These are phyloP conservation scores for Colletotrichum incanum DNA, from an alignment of 2,329 filamentous ascomycete genomes.

Conservation along the genomic window DNA sequence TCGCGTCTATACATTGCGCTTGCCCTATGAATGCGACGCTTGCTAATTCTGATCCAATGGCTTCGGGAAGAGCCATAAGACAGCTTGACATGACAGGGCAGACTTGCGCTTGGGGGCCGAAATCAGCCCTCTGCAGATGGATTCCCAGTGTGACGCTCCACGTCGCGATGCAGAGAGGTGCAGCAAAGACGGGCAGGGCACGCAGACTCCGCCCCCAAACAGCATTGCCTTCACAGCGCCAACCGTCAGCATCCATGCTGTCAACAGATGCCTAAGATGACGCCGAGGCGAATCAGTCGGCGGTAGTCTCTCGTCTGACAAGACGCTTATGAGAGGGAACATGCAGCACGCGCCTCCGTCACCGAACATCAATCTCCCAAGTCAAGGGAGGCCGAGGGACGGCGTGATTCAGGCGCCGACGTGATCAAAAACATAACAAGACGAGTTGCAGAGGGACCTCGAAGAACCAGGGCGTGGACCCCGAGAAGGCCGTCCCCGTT, in stretches of 20 bases:
- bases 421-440: background rate
- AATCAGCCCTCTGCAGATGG: conserved; percentile 6
- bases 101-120: conserved; percentile 4
- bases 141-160: conserved; percentile 27
- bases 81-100: conserved; percentile 6
- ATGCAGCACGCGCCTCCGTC: background rate
- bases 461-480: background rate
- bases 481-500: background rate
- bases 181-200: conserved; percentile 13
- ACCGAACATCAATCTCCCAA: background rate
- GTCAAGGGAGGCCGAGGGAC: background rate
- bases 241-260: conserved; percentile 12
- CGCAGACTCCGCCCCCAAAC: conserved; percentile 34
- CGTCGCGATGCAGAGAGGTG: conserved; percentile 24
- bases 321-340: background rate
- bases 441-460: background rate
- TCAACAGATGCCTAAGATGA: conserved; percentile 7
- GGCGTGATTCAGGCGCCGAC: background rate
- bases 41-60: background rate
- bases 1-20: background rate
- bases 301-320: background rate
- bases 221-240: background rate
- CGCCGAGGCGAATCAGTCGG: background rate
- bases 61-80: background rate
- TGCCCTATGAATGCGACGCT: background rate